These are phyloP conservation scores for Candida peoriensis DNA, from an alignment of 805 yeast genomes.

Conservation along the genomic window DNA sequence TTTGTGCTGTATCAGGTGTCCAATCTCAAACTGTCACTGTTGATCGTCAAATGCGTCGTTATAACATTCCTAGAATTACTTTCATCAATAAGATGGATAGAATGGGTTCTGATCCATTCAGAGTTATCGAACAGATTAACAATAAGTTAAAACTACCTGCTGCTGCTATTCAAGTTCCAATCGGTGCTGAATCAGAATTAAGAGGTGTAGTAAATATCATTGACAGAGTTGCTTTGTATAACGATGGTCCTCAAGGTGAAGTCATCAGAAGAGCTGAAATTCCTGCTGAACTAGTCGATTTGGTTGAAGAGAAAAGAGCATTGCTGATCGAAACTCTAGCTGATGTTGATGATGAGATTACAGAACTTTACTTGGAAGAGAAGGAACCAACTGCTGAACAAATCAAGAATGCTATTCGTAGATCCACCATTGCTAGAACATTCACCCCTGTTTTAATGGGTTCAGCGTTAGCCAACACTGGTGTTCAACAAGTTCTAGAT, in stretches of 20 bases:
- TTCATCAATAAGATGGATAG: conserved; percentile 98
- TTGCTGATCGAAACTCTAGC: conserved; percentile 89
- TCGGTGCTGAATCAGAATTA: conserved; percentile 84
- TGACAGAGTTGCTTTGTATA: conserved; percentile 79
- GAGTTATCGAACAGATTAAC: conserved; percentile 88
- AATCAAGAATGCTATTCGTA: conserved; percentile 83
- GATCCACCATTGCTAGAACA: conserved; percentile 90
- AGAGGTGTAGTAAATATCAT: conserved; percentile 90
- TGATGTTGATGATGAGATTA: conserved; percentile 96
- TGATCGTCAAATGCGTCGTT: conserved; percentile 98
- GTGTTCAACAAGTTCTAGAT: conserved; percentile 92
- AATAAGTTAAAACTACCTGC: conserved; percentile 85
- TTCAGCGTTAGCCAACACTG: conserved; percentile 94
- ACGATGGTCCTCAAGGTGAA: conserved; percentile 91
- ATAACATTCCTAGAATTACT: conserved; percentile 94
- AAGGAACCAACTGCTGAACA: conserved; percentile 80
- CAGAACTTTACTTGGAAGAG: conserved; percentile 89
- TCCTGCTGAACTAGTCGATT: conserved; percentile 73
- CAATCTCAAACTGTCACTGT: conserved; percentile 98
- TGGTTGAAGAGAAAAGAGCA: conserved; percentile 88
- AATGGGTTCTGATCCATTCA: conserved; percentile 98
- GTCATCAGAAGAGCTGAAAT: conserved; percentile 56
- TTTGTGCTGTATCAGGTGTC: conserved; percentile 97
- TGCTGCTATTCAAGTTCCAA: conserved; percentile 97
- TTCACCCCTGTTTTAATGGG: conserved; percentile 99